Evolutionary conservation across 2,329 filamentous ascomycete species (phyloP).

Genomic region (Diaporthe vaccinii): DNA sequence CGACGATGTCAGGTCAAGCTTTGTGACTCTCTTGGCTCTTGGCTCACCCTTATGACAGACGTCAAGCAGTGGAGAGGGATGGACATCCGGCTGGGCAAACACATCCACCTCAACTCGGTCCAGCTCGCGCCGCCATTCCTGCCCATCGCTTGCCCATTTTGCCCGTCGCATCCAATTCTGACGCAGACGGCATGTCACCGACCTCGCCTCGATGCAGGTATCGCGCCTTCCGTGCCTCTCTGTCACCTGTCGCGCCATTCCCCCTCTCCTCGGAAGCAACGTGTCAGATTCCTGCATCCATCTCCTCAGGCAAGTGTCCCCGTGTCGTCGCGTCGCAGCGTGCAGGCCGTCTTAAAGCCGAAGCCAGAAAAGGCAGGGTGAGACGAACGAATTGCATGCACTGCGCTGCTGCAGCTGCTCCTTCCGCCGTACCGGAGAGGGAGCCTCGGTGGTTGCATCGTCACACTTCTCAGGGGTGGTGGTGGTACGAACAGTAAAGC

Average conservation of each 20-base stretch:
- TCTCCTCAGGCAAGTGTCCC: neutral
- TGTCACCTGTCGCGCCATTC: neutral
- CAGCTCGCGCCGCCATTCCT: conserved; percentile 2
- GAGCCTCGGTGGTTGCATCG: neutral
- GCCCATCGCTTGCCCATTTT: neutral
- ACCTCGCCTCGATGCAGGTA: conserved; percentile 19
- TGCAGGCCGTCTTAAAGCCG: conserved; percentile 9
- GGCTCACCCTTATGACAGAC: neutral
- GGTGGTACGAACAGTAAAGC: conserved; percentile 11
- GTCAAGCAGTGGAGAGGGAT: neutral
- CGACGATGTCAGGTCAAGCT: conserved; percentile 31
- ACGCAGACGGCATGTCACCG: neutral
- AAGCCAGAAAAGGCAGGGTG: neutral
- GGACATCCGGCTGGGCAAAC: neutral
- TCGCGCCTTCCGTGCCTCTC: neutral
- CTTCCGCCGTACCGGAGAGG: conserved; percentile 5
- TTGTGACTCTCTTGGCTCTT: conserved; percentile 30
- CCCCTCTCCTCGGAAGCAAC: conserved; percentile 1
- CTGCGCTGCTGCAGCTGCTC: neutral
- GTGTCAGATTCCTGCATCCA: neutral
- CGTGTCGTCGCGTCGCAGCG: conserved; percentile 1
- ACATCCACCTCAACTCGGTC: neutral
- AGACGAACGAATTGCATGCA: neutral
- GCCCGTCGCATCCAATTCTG: neutral
- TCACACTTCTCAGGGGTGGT: neutral